Evolutionary conservation across 2,329 filamentous ascomycete species (phyloP).

Genomic region (Colletotrichum sp.): DNA sequence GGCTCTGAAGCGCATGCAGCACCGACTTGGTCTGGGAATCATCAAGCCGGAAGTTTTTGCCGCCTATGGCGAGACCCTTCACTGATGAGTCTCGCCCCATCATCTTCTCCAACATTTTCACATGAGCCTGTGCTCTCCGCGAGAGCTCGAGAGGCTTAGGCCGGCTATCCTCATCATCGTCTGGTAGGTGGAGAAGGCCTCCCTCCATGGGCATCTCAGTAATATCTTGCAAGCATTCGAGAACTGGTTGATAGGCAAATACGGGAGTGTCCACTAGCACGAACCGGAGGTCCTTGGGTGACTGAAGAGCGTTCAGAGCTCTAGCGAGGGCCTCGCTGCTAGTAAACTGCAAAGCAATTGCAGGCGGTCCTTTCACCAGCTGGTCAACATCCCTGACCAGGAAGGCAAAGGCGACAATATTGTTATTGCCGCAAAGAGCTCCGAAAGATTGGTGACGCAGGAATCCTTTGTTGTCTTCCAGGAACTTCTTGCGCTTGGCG

Average conservation of each 20-base stretch:
- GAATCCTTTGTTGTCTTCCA: conserved; percentile 52
- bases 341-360: conserved; percentile 56
- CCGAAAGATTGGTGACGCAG: conserved; percentile 67
- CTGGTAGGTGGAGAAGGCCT: conserved; percentile 44
- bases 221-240: conserved; percentile 63
- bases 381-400: conserved; percentile 56
- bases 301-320: conserved; percentile 49
- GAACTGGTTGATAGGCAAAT: conserved; percentile 72
- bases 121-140: background rate
- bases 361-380: conserved; percentile 47
- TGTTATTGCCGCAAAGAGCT: conserved; percentile 56
- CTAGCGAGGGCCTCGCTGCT: conserved; percentile 49
- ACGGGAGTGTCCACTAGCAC: conserved; percentile 67
- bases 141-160: background rate
- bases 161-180: background rate
- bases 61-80: background rate
- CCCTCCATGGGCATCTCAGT: conserved; percentile 60
- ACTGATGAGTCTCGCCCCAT: background rate
- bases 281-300: conserved; percentile 43
- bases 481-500: conserved; percentile 43
- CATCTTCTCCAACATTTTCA: background rate
- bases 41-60: conserved; percentile 19
- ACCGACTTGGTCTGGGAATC: conserved; percentile 63
- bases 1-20: conserved; percentile 53
- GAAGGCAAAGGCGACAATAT: conserved; percentile 64